A percentile compares a stretch with the other conserved stretches of the same genome.
Conservation (phyloP, 2,329 filamentous ascomycete species). For the Ophiostoma tasmaniense region DNA sequence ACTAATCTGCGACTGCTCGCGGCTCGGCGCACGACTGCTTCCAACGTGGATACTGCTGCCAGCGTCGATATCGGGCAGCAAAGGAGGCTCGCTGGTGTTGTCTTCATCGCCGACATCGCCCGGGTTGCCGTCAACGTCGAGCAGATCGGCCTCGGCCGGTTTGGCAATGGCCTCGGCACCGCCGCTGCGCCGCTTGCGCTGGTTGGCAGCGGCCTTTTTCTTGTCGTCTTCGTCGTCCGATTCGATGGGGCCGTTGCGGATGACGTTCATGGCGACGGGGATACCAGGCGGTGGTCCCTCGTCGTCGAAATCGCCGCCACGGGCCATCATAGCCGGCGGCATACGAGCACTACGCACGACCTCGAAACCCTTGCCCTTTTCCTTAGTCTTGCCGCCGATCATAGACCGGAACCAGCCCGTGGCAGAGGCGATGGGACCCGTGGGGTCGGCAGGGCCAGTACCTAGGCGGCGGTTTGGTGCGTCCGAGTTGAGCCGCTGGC, state of each 20-base stretch:
- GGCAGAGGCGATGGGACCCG: slow-evolving; percentile 79
- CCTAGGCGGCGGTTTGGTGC: slow-evolving; percentile 75
- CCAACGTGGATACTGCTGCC: slow-evolving; percentile 55
- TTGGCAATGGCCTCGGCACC: neutral
- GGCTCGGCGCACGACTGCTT: slow-evolving; percentile 45
- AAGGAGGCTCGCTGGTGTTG: slow-evolving; percentile 37
- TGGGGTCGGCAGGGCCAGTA: slow-evolving; percentile 91
- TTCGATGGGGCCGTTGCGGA: slow-evolving; percentile 54
- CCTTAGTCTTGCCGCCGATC: slow-evolving; percentile 78
- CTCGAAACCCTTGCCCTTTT: slow-evolving; percentile 93
- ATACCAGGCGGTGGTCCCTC: slow-evolving; percentile 61
- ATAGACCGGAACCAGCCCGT: slow-evolving; percentile 79
- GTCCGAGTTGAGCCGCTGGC: slow-evolving; percentile 75
- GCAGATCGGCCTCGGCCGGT: slow-evolving; percentile 32
- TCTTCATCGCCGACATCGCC: slow-evolving; percentile 32
- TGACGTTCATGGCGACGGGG: slow-evolving; percentile 53
- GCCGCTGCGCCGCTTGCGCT: slow-evolving; percentile 5
- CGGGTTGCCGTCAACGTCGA: slow-evolving; percentile 40
- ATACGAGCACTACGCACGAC: slow-evolving; percentile 86
- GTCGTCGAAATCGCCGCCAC: slow-evolving; percentile 48
- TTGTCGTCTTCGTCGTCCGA: slow-evolving; percentile 51
- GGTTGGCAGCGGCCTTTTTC: slow-evolving; percentile 28
- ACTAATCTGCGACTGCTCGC: slow-evolving; percentile 4
- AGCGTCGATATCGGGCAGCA: slow-evolving; percentile 51
- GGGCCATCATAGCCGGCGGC: slow-evolving; percentile 62